Evolutionary conservation across 371 early-diverging fungal species (phyloP).

Genomic region (Mucor sp.): DNA sequence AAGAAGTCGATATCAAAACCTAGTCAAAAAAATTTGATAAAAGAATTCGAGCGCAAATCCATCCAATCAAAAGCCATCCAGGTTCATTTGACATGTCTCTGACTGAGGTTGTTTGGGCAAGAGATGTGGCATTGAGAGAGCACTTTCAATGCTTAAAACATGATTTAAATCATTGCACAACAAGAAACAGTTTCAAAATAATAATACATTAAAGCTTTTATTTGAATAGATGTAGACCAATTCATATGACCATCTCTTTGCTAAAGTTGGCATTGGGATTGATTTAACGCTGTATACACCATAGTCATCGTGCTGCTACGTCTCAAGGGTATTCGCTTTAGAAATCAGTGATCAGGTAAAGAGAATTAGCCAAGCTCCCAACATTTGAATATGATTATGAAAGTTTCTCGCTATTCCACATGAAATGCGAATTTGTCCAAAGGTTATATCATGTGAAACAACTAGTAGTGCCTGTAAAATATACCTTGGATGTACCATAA

Average conservation of each 20-base stretch:
- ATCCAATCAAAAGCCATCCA: not conserved
- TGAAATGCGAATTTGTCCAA: not conserved
- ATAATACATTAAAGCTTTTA: not conserved
- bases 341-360: too few species aligned
- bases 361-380: too few species aligned
- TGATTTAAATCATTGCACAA: not conserved
- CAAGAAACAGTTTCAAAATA: not conserved
- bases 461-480: too few species aligned
- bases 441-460: not conserved
- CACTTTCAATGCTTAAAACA: not conserved
- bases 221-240: not conserved
- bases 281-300: not conserved
- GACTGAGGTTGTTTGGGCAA: not conserved
- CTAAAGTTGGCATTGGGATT: not conserved
- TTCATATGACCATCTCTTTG: not conserved
- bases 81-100: not conserved
- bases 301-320: not conserved
- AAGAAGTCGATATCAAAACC: not conserved
- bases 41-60: not conserved
- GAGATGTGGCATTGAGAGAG: not conserved
- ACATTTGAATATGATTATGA: too few species aligned
- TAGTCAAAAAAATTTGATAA: slow-evolving; percentile 10
- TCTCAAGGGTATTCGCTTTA: too few species aligned
- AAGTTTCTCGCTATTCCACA: too few species aligned
- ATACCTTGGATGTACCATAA: too few species aligned